A percentile compares a stretch with the other conserved stretches of the same genome.
Conservation (phyloP, 1,139 yeast species). For the Lodderomyces metapsilosis region DNA sequence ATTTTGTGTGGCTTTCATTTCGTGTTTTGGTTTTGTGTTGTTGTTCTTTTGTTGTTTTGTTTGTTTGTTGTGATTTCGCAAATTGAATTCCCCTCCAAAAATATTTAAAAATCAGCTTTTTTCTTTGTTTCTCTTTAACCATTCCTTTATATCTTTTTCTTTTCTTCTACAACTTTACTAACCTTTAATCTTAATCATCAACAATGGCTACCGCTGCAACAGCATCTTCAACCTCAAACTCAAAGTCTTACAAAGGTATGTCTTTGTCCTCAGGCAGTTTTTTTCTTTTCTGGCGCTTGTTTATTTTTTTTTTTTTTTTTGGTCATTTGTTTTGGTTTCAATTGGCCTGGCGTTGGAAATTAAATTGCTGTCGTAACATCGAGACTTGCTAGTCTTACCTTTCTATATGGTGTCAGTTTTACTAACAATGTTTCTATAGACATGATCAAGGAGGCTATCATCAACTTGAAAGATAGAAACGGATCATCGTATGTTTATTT, state of each 20-base stretch:
- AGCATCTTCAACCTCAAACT: slow-evolving; percentile 8
- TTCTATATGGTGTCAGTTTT: not conserved
- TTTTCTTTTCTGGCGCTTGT: too few species aligned
- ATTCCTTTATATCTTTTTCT: not conserved
- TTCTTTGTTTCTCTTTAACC: not conserved
- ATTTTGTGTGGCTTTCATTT: not conserved
- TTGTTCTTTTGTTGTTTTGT: not conserved
- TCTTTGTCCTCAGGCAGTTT: too few species aligned
- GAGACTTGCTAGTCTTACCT: too few species aligned
- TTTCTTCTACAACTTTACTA: slow-evolving; percentile 4
- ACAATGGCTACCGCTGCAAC: slow-evolving; percentile 19
- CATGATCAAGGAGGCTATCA: slow-evolving; percentile 73
- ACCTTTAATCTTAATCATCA: slow-evolving; percentile 15
- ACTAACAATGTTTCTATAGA: slow-evolving; percentile 34
- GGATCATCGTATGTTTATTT: slow-evolving; percentile 64
- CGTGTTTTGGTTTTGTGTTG: too few species aligned
- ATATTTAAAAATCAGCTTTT: not conserved
- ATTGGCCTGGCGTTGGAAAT: not conserved
- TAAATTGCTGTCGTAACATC: too few species aligned
- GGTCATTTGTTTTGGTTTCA: slow-evolving; percentile 3
- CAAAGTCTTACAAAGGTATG: slow-evolving; percentile 52
- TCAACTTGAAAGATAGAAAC: slow-evolving; percentile 72
- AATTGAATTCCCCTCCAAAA: not conserved
- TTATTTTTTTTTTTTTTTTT: not conserved
- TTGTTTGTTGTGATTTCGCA: slow-evolving; percentile 1